Conservation (phyloP, 805 yeast genomes). For the Nakazawaea molendinolei region DNA sequence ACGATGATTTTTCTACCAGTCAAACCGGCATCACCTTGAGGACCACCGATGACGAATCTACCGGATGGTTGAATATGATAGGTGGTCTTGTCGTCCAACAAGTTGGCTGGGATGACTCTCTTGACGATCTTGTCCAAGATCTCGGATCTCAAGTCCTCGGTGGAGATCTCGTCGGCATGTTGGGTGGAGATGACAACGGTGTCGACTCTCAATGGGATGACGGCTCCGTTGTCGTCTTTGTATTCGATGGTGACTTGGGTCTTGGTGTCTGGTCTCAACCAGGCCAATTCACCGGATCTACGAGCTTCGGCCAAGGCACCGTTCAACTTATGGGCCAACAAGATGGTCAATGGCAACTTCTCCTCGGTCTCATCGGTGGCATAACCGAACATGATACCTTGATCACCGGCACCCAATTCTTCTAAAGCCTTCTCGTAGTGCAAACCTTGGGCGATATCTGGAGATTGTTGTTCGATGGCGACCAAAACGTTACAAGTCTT, state of each 20-base stretch:
- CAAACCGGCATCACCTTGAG: constrained; percentile 99
- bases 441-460: constrained; percentile 98
- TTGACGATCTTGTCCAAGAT: constrained; percentile 75
- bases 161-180: constrained; percentile 93
- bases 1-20: constrained; percentile 99
- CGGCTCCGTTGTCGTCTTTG: constrained; percentile 90
- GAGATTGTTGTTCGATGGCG: constrained; percentile 98
- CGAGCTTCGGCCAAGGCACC: constrained; percentile 96
- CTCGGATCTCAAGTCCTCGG: constrained; percentile 83
- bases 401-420: constrained; percentile 99
- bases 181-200: constrained; percentile 96
- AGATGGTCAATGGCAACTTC: constrained; percentile 89
- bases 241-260: constrained; percentile 99
- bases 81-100: constrained; percentile 89
- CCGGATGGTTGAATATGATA: constrained; percentile 99
- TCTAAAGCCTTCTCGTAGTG: constrained; percentile 94
- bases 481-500: constrained; percentile 98
- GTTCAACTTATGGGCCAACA: constrained; percentile 93
- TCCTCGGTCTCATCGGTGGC: constrained; percentile 99
- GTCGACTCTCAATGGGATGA: constrained; percentile 93
- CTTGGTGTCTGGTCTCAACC: constrained; percentile 99
- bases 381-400: constrained; percentile 99
- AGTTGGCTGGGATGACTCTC: constrained; percentile 85
- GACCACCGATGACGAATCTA: constrained; percentile 99
- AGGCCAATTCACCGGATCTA: constrained; percentile 87